phyloP scores from a whole-genome alignment of 2,329 filamentous ascomycete species.

The Eurotiales sp. region DNA sequence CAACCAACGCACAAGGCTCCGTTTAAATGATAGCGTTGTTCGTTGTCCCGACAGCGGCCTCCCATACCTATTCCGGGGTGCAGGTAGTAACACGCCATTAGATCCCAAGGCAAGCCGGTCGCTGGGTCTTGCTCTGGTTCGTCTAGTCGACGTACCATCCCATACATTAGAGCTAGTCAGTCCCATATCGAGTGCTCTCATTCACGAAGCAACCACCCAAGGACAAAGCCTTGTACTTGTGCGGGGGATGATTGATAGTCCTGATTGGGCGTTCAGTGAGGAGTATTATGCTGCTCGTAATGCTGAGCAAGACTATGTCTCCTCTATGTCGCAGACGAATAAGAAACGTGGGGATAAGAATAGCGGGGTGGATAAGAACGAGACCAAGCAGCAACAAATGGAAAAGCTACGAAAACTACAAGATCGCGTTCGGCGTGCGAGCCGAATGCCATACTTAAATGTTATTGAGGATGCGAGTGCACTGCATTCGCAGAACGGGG shows the following conservation, averaged over 20 bases:
- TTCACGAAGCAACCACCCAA: conserved; percentile 31
- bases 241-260: conserved; percentile 43
- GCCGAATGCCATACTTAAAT: conserved; percentile 40
- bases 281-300: conserved; percentile 39
- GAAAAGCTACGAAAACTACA: conserved; percentile 27
- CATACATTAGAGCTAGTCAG: conserved; percentile 48
- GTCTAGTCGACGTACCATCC: conserved; percentile 35
- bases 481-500: conserved; percentile 21
- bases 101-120: conserved; percentile 47
- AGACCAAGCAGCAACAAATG: conserved; percentile 10
- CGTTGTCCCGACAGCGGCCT: conserved; percentile 43
- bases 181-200: conserved; percentile 36
- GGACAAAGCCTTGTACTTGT: conserved; percentile 46
- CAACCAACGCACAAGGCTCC: conserved; percentile 4
- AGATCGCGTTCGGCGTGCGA: conserved; percentile 33
- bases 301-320: conserved; percentile 31
- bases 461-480: conserved; percentile 33
- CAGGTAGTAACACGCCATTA: conserved; percentile 40
- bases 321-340: conserved; percentile 20
- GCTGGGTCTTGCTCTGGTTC: conserved; percentile 49
- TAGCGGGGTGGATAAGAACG: neutral
- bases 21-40: conserved; percentile 26
- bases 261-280: conserved; percentile 44
- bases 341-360: conserved; percentile 16
- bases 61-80: conserved; percentile 49